Conservation (phyloP, 371 early-diverging fungal species). For the Mortierella sp. region DNA sequence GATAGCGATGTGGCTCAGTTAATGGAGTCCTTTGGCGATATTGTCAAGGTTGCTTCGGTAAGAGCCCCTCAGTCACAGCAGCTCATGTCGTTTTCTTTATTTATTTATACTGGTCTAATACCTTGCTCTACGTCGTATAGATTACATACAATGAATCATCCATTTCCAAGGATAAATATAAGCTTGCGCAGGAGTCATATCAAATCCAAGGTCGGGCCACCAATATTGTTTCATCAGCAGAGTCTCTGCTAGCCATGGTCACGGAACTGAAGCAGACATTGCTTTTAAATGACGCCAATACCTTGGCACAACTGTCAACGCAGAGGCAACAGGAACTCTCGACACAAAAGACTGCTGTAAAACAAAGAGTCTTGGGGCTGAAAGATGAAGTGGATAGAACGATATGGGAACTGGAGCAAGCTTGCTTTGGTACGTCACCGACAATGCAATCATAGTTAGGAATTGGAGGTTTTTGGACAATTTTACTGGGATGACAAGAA, state of each 20-base stretch:
- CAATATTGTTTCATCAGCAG: constrained; percentile 77
- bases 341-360: constrained; percentile 51
- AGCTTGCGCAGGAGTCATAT: constrained; percentile 80
- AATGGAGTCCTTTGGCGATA: constrained; percentile 73
- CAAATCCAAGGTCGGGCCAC: constrained; percentile 78
- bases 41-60: constrained; percentile 74
- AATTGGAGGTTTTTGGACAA: background rate
- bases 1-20: constrained; percentile 71
- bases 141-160: constrained; percentile 36
- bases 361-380: constrained; percentile 49
- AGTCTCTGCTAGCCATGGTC: constrained; percentile 74
- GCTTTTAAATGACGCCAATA: constrained; percentile 75
- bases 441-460: background rate
- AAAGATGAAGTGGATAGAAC: constrained; percentile 55
- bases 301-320: constrained; percentile 63
- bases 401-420: constrained; percentile 53
- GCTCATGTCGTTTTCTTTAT: background rate
- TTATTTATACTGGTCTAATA: background rate
- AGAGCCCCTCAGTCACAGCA: too few species aligned
- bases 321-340: constrained; percentile 39
- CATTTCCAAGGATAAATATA: constrained; percentile 76
- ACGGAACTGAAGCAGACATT: constrained; percentile 76
- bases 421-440: constrained; percentile 21
- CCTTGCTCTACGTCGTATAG: constrained; percentile 13
- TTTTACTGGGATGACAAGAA: background rate